phyloP scores from a whole-genome alignment of 106 monocot genomes.

The Allium sativum region DNA sequence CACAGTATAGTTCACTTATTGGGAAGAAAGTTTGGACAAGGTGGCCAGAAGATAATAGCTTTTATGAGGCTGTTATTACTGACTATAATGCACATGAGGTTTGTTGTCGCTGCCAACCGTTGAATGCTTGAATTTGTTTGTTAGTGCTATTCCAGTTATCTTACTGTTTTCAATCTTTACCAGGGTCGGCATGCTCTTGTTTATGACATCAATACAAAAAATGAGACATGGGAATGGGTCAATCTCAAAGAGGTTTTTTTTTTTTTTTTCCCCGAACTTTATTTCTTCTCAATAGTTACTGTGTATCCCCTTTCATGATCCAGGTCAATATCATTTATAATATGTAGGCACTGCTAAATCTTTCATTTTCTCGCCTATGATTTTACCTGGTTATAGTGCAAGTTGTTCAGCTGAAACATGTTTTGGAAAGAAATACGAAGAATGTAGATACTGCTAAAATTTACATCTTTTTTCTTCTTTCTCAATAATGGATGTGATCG shows the following conservation, averaged over 20 bases:
- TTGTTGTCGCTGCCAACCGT: neutral
- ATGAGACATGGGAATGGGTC: conserved; percentile 74
- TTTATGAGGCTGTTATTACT: conserved; percentile 61
- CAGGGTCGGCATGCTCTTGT: conserved; percentile 57
- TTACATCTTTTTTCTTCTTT: no score
- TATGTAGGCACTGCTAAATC: no score
- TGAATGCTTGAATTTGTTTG: conserved; percentile 7
- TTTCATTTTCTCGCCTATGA: no score
- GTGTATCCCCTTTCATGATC: no score
- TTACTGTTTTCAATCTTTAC: neutral
- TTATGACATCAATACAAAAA: conserved; percentile 51
- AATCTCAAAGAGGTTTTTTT: conserved; percentile 47
- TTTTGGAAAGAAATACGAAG: no score
- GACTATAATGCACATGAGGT: conserved; percentile 25
- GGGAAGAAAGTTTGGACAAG: conserved; percentile 58
- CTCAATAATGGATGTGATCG: no score
- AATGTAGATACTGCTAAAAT: no score
- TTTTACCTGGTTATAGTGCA: no score
- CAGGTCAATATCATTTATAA: no score
- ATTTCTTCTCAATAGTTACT: no score
- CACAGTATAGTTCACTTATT: conserved; percentile 33
- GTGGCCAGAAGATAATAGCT: conserved; percentile 78
- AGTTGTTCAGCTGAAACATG: no score
- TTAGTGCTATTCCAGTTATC: neutral
- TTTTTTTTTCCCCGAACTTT: no score